Conservation (phyloP, 495 filamentous ascomycete genomes). For the Xylaria intraflava region DNA sequence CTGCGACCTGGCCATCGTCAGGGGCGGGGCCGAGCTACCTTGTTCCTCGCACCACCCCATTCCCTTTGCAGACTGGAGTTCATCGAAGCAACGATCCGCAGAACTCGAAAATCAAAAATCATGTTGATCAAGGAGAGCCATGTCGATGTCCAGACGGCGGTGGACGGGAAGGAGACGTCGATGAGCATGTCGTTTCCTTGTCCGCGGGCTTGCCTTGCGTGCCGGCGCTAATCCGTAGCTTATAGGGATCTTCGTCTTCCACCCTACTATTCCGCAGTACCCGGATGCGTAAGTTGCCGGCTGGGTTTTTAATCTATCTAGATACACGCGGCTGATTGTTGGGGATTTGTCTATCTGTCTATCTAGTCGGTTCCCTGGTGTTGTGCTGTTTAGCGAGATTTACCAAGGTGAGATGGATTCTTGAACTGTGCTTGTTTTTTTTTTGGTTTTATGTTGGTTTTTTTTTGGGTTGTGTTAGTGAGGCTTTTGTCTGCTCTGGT, state of each 20-base stretch:
- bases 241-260: slow-evolving; percentile 80
- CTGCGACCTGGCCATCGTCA: too few species aligned
- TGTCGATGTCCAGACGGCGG: slow-evolving; percentile 34
- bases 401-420: slow-evolving; percentile 65
- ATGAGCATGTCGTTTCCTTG: slow-evolving; percentile 33
- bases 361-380: slow-evolving; percentile 74
- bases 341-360: too few species aligned
- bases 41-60: too few species aligned
- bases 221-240: slow-evolving; percentile 15
- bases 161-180: slow-evolving; percentile 40
- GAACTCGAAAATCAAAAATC: slow-evolving; percentile 15
- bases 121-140: slow-evolving; percentile 44
- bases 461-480: too few species aligned
- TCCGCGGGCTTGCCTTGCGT: neutral
- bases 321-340: slow-evolving; percentile 17
- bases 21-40: too few species aligned
- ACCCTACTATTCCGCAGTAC: slow-evolving; percentile 76
- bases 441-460: slow-evolving; percentile 8
- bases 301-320: neutral
- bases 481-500: slow-evolving; percentile 13
- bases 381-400: slow-evolving; percentile 90
- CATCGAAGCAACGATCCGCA: too few species aligned
- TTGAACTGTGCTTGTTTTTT: neutral
- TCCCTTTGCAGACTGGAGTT: too few species aligned
- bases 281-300: slow-evolving; percentile 58